phyloP scores from a whole-genome alignment of 495 filamentous ascomycete species.

The Xylaria cubensis region DNA sequence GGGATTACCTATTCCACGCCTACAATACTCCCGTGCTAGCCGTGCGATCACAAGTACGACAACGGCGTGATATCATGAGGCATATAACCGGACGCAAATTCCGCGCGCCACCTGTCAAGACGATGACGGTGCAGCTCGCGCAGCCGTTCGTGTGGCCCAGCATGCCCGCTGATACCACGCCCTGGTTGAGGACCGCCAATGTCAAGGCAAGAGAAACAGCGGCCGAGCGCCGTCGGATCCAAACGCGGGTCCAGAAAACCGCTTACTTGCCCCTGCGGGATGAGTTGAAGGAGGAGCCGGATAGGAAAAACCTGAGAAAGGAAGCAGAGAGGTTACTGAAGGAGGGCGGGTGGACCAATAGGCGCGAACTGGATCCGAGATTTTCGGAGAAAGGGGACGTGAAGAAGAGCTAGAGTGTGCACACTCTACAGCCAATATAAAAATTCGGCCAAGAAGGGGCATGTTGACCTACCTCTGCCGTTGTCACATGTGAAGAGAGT shows the following conservation, averaged over 20 bases:
- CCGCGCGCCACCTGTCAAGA: slow-evolving; percentile 76
- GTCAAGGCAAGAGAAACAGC: slow-evolving; percentile 62
- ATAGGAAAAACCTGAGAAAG: slow-evolving; percentile 50
- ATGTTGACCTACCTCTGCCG: neutral
- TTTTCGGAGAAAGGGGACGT: slow-evolving; percentile 39
- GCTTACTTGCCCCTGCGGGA: slow-evolving; percentile 38
- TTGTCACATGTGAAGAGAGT: neutral
- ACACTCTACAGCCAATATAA: neutral
- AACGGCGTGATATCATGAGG: slow-evolving; percentile 61
- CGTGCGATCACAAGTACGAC: slow-evolving; percentile 81
- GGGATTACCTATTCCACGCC: slow-evolving; percentile 81
- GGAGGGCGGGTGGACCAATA: slow-evolving; percentile 47
- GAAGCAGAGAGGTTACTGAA: slow-evolving; percentile 66
- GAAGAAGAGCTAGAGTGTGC: slow-evolving; percentile 15
- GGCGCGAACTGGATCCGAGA: slow-evolving; percentile 38
- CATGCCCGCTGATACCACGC: slow-evolving; percentile 8
- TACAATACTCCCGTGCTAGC: slow-evolving; percentile 72
- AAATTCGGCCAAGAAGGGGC: neutral
- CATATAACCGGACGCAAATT: slow-evolving; percentile 51
- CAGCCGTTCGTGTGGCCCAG: slow-evolving; percentile 83
- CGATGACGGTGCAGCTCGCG: slow-evolving; percentile 87
- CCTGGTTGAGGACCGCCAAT: neutral
- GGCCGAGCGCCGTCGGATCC: neutral
- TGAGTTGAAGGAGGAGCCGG: slow-evolving; percentile 41
- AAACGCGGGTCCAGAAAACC: neutral